These are phyloP conservation scores for Handroanthus guayacan DNA, from an alignment of 257 asterid species.

Conservation along the genomic window DNA sequence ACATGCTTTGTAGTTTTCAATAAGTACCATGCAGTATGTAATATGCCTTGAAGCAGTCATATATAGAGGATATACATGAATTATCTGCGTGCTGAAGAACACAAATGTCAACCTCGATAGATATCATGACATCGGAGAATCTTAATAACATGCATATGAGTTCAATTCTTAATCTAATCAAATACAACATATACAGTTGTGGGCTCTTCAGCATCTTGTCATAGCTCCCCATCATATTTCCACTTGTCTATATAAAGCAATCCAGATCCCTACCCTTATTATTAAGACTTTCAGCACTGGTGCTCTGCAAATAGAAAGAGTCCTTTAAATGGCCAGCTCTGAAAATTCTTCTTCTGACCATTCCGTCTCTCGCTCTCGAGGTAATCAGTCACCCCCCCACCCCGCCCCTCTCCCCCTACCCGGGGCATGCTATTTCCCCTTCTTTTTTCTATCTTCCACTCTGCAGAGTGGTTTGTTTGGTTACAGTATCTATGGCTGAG, in stretches of 20 bases:
- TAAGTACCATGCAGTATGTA: too few relatives aligned
- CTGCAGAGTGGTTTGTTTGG: too few relatives aligned
- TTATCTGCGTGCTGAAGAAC: too few relatives aligned
- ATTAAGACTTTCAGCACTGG: background rate
- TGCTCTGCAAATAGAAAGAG: background rate
- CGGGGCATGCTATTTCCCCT: background rate
- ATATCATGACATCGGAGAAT: background rate
- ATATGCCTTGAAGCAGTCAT: too few relatives aligned
- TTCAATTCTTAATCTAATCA: background rate
- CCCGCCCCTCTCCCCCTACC: background rate
- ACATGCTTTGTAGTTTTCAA: too few relatives aligned
- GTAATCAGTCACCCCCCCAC: constrained; percentile 18
- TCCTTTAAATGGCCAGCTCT: constrained; percentile 36
- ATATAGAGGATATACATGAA: too few relatives aligned
- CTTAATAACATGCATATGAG: background rate
- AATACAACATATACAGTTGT: too few relatives aligned
- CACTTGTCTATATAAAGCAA: constrained; percentile 2
- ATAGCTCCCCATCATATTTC: too few relatives aligned
- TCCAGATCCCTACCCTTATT: background rate
- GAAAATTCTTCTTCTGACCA: constrained; percentile 36
- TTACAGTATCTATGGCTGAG: background rate
- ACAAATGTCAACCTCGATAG: too few relatives aligned
- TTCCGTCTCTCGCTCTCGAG: constrained; percentile 30
- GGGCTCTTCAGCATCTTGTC: too few relatives aligned
- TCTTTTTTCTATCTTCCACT: background rate